Conservation (phyloP, 371 early-diverging fungal genomes). For the Lichtheimia hyalospora region DNA sequence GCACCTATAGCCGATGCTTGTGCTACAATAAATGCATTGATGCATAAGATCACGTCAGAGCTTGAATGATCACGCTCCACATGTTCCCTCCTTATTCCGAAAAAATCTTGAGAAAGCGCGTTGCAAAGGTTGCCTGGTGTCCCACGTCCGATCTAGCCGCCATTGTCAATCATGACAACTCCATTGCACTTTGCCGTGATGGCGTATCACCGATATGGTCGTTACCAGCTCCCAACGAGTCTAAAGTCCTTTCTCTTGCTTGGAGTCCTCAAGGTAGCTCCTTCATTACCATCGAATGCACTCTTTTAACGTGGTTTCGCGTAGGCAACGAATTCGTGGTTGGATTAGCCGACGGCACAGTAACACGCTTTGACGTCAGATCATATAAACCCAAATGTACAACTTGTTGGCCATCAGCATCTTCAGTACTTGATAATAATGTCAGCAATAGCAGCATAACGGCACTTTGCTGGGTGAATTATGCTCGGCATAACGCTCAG, state of each 20-base stretch:
- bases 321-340: slow-evolving; percentile 9
- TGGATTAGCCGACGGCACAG: slow-evolving; percentile 4
- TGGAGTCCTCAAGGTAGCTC: slow-evolving; percentile 7
- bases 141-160: slow-evolving; percentile 12
- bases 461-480: slow-evolving; percentile 6
- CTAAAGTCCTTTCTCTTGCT: slow-evolving; percentile 1
- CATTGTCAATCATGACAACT: slow-evolving; percentile 3
- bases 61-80: not conserved
- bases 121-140: slow-evolving; percentile 8
- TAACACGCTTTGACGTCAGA: slow-evolving; percentile 3
- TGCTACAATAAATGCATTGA: no score
- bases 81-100: slow-evolving; percentile 2
- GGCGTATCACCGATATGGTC: slow-evolving; percentile 5
- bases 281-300: no score
- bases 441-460: not conserved
- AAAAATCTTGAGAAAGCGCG: slow-evolving; percentile 6
- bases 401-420: slow-evolving; percentile 1
- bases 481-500: not conserved
- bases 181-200: slow-evolving; percentile 8
- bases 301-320: not conserved
- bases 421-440: not conserved
- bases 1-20: no score
- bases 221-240: not conserved
- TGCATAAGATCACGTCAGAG: no score
- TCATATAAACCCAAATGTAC: not conserved